phyloP scores from a whole-genome alignment of 2,329 filamentous ascomycete genomes.

The Aureobasidium sp. region DNA sequence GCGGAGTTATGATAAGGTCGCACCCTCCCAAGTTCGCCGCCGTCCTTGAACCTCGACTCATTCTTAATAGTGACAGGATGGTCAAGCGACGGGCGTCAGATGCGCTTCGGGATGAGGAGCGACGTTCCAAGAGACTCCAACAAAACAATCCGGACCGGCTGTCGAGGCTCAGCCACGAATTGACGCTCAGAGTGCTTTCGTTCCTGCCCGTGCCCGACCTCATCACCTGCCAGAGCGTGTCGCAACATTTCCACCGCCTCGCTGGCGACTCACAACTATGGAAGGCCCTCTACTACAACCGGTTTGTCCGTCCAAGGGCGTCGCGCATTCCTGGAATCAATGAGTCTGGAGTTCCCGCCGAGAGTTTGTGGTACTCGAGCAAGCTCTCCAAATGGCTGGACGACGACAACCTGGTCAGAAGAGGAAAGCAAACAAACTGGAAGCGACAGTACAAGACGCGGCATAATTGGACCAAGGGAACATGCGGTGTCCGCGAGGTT shows the following conservation, averaged over 20 bases:
- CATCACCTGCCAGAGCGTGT: slow-evolving; percentile 60
- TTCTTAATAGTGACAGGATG: slow-evolving; percentile 2
- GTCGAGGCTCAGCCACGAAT: slow-evolving; percentile 74
- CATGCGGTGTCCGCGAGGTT: slow-evolving; percentile 73
- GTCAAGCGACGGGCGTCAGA: slow-evolving; percentile 16
- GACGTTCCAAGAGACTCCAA: slow-evolving; percentile 6
- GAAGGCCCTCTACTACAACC: slow-evolving; percentile 80
- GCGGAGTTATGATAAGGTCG: neutral
- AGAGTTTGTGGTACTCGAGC: slow-evolving; percentile 46
- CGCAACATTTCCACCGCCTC: slow-evolving; percentile 64
- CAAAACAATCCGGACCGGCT: slow-evolving; percentile 49
- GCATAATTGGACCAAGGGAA: slow-evolving; percentile 84
- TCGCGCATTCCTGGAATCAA: slow-evolving; percentile 65
- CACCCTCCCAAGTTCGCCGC: neutral
- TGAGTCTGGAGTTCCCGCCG: slow-evolving; percentile 31
- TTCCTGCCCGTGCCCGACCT: slow-evolving; percentile 65
- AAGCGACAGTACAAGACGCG: slow-evolving; percentile 81
- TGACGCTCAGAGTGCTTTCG: slow-evolving; percentile 76
- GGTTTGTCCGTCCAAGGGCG: slow-evolving; percentile 77
- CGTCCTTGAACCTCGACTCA: neutral
- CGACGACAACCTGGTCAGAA: slow-evolving; percentile 50
- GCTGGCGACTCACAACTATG: slow-evolving; percentile 80
- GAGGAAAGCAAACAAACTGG: slow-evolving; percentile 60
- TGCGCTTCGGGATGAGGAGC: slow-evolving; percentile 9
- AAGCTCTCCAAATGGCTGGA: slow-evolving; percentile 56